These are phyloP conservation scores for Apocynum venetum DNA, from an alignment of 257 asterid species.

Conservation along the genomic window DNA sequence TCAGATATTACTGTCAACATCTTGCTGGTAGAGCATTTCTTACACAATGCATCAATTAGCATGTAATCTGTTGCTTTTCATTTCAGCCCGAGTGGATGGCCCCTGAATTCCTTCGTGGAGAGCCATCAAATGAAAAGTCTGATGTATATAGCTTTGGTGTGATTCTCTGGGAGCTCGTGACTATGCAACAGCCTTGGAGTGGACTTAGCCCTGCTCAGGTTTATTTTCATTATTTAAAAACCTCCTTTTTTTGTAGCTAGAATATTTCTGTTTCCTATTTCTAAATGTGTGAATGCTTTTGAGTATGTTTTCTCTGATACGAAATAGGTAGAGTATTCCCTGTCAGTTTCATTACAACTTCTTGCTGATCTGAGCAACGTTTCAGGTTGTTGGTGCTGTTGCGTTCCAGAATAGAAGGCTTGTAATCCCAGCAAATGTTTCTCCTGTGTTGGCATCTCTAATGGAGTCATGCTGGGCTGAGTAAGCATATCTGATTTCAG, in stretches of 20 bases:
- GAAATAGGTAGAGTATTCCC: neutral
- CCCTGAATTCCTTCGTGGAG: constrained; percentile 96
- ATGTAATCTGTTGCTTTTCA: constrained; percentile 33
- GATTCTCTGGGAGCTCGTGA: constrained; percentile 88
- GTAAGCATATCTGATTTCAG: constrained; percentile 40
- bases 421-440: constrained; percentile 57
- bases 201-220: constrained; percentile 98
- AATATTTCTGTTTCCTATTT: neutral
- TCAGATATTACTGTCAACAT: constrained; percentile 13
- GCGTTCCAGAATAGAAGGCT: constrained; percentile 95
- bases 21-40: constrained; percentile 25
- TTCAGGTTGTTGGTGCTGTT: constrained; percentile 96
- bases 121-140: constrained; percentile 94
- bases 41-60: constrained; percentile 22
- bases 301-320: neutral
- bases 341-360: neutral
- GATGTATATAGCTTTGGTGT: constrained; percentile 94
- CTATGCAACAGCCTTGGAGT: constrained; percentile 94
- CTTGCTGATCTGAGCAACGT: neutral
- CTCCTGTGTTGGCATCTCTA: constrained; percentile 65
- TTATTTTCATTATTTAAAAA: neutral
- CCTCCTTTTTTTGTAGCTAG: neutral
- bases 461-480: constrained; percentile 97
- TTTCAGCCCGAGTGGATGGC: constrained; percentile 99
- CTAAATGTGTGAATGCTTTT: neutral